Evolutionary conservation across 2,329 filamentous ascomycete species (phyloP), one percentile per base, ranked within the genome.

Genomic region (Hymenoscyphus linearis): DNA sequence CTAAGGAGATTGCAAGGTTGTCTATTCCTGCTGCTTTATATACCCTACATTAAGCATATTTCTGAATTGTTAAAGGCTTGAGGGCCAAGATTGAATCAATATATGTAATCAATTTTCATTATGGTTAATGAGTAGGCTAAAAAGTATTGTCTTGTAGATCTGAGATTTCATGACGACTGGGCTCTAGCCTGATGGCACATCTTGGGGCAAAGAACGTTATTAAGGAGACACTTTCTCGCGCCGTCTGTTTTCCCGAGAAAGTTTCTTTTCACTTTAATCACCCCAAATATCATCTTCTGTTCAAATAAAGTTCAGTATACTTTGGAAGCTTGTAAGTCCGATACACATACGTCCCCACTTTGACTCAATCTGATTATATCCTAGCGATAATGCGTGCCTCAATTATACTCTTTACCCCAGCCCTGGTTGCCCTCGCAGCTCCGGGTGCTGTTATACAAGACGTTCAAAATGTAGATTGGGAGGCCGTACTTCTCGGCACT

Each of bases 401-500:
- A 52, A 57, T 65, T 22, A 36, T 65, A 16, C 37, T 65, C 4
- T 50, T 64, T 31, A 34, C 55, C 12, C 64, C 62, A 40, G 52
- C 60, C 31, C 44, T 65, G 13, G 53, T 58, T 55, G 59, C 58
- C 55, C 59, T 37, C 50, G 61, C 57, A 13, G 60, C 60, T 25
- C 60, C 60, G 13, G 47, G 52, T 13, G 50, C 18, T 25, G 27
- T 25, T 9, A 25, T 57, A 13, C 26, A 62, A 25, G 47, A 31
- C 3, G 62, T 57, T 47, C 52, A 55, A 25, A 53, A 63, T 31
- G 58, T 65, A 40, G 64, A 65, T 34, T 65, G 64, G 64, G 64
- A 65, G 34, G 55, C 36, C 22, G 64, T 62, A 53, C 64, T 65
- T 26, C 56, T 64, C 10, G 62, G 64, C n/a, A 35, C 54, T 22